A percentile compares a stretch with the other conserved stretches of the same genome.
Evolutionary conservation across 1,284 basidiomycete genomes (phyloP).

Genomic region (Coniophora puteana): DNA sequence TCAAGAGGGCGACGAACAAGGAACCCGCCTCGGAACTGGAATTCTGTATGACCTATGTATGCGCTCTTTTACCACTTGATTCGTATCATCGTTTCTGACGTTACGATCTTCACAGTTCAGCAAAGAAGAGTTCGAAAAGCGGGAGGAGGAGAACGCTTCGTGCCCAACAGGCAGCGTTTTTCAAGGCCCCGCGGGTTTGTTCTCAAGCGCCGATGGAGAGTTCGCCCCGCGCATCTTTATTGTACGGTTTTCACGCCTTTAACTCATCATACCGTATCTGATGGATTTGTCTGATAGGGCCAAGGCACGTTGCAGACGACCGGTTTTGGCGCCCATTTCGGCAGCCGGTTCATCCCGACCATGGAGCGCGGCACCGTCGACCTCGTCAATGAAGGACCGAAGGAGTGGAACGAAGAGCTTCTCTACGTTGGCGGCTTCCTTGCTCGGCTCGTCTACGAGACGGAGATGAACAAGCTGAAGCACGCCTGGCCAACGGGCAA

Average conservation of each 20-base stretch:
- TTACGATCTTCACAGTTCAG: constrained; percentile 27
- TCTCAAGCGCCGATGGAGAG: constrained; percentile 66
- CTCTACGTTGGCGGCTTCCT: constrained; percentile 81
- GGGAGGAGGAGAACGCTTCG: constrained; percentile 48
- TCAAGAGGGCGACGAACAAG: constrained; percentile 92
- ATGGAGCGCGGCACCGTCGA: constrained; percentile 95
- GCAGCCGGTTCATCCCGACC: constrained; percentile 91
- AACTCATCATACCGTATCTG: constrained; percentile 9
- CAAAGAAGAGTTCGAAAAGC: constrained; percentile 38
- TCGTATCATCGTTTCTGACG: background rate
- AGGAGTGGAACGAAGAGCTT: constrained; percentile 87
- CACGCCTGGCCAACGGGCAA: constrained; percentile 40
- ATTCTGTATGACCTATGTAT: constrained; percentile 82
- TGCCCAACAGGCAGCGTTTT: constrained; percentile 74
- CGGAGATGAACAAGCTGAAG: constrained; percentile 64
- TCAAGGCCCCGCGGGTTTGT: constrained; percentile 55
- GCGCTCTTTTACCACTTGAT: constrained; percentile 15
- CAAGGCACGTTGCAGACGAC: constrained; percentile 90
- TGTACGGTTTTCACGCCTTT: constrained; percentile 35
- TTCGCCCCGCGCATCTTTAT: constrained; percentile 62
- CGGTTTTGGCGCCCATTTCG: constrained; percentile 87
- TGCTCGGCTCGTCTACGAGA: constrained; percentile 82
- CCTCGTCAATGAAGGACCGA: too few species aligned
- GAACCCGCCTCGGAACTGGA: constrained; percentile 75
- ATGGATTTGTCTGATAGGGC: constrained; percentile 47